A percentile compares a stretch with the other conserved stretches of the same genome.
phyloP scores from a whole-genome alignment of 2,329 filamentous ascomycete genomes.

The Phialocephala sp. region DNA sequence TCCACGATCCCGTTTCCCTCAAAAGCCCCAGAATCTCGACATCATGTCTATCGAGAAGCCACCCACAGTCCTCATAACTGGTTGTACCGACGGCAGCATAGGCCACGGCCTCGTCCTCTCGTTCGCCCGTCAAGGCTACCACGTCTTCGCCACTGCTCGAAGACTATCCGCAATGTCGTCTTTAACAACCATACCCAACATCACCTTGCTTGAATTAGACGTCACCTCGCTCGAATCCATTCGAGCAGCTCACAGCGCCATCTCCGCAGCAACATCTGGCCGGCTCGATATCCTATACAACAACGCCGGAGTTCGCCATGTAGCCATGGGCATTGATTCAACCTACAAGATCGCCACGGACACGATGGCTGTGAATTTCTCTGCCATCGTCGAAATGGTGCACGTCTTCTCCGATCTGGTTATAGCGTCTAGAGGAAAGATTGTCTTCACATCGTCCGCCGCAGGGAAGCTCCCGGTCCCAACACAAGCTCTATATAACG shows the following conservation, averaged over 20 bases:
- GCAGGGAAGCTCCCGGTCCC: conserved; percentile 5
- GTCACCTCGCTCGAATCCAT: conserved; percentile 6
- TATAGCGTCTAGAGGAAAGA: conserved; percentile 9
- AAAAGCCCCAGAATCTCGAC: background rate
- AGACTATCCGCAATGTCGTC: conserved; percentile 2
- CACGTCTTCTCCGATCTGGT: conserved; percentile 6
- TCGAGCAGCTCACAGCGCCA: background rate
- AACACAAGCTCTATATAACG: conserved; percentile 22
- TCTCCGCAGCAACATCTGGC: background rate
- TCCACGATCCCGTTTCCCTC: background rate
- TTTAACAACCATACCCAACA: conserved; percentile 8
- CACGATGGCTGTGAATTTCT: conserved; percentile 5
- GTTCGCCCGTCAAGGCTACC: conserved; percentile 1
- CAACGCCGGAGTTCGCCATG: conserved; percentile 4
- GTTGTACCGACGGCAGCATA: conserved; percentile 2
- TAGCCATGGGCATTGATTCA: conserved; percentile 2
- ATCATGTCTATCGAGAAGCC: background rate
- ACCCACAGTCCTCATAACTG: conserved; percentile 1
- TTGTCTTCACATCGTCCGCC: conserved; percentile 4
- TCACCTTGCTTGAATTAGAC: conserved; percentile 7
- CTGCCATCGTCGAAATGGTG: background rate
- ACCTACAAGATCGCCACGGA: background rate
- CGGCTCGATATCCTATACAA: conserved; percentile 7
- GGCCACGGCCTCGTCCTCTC: background rate
- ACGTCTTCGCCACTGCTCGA: conserved; percentile 18